These are phyloP conservation scores for Acarospora socialis DNA, from an alignment of 2,329 filamentous ascomycete genomes.

Conservation along the genomic window DNA sequence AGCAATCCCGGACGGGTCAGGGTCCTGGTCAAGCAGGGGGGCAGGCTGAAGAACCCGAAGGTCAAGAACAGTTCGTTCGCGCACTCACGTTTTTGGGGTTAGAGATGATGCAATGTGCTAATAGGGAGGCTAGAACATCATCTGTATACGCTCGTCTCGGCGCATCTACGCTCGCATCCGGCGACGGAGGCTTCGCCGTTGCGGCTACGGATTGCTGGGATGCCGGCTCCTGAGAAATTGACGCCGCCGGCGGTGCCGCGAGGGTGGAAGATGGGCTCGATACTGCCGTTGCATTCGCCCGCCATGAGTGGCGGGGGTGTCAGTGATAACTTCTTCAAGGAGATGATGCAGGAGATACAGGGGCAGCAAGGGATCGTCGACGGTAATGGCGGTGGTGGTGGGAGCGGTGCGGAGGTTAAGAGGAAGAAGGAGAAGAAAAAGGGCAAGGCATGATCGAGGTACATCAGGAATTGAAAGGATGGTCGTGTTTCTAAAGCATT, in stretches of 20 bases:
- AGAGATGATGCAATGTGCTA: background rate
- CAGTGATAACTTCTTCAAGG: conserved; percentile 84
- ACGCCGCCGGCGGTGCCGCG: conserved; percentile 62
- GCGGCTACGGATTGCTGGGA: conserved; percentile 56
- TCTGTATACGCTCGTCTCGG: conserved; percentile 65
- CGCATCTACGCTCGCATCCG: conserved; percentile 63
- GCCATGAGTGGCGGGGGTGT: conserved; percentile 88
- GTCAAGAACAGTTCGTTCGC: conserved; percentile 49
- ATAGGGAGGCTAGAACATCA: conserved; percentile 53
- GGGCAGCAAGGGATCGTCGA: conserved; percentile 37
- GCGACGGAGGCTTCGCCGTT: conserved; percentile 59
- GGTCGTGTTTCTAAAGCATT: no score
- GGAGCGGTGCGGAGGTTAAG: conserved; percentile 21
- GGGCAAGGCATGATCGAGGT: conserved; percentile 24
- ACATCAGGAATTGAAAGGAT: no score
- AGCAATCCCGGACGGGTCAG: conserved; percentile 84
- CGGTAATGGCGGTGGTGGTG: conserved; percentile 15
- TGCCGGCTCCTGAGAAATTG: conserved; percentile 54
- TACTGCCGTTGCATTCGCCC: conserved; percentile 75
- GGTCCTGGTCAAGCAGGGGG: conserved; percentile 53
- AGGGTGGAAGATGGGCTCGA: conserved; percentile 78
- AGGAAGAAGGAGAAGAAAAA: conserved; percentile 39
- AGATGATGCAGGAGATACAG: conserved; percentile 92
- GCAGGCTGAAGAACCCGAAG: conserved; percentile 35
- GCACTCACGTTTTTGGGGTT: background rate